Percentiles rank a stretch among this genome's conserved stretches.
phyloP scores from a whole-genome alignment of 257 asterid species.

The Primulina eburnea region DNA sequence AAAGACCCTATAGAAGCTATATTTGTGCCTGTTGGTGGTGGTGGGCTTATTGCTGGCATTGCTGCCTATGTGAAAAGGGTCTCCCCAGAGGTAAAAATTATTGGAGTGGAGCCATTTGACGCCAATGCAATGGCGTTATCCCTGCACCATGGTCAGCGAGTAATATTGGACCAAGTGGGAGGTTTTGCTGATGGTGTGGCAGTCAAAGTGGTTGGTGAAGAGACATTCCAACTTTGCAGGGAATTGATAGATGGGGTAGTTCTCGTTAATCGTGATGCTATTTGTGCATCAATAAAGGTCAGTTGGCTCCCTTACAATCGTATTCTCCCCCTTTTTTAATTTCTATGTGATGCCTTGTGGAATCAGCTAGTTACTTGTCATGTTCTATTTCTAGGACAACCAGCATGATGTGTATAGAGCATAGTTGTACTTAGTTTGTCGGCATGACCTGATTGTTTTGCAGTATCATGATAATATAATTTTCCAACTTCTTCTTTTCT shows the following conservation, averaged over 20 bases:
- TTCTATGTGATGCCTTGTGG: constrained; percentile 14
- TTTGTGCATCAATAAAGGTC: constrained; percentile 98
- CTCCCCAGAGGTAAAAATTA: constrained; percentile 74
- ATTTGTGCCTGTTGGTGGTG: constrained; percentile 97
- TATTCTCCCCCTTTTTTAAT: not conserved
- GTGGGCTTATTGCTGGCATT: constrained; percentile 96
- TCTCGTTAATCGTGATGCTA: constrained; percentile 89
- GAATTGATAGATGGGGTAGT: constrained; percentile 87
- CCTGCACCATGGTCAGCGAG: constrained; percentile 69
- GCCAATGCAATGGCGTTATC: constrained; percentile 97
- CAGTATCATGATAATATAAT: not conserved
- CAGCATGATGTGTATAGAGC: not conserved
- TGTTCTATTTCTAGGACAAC: constrained; percentile 5
- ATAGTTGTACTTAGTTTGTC: no score
- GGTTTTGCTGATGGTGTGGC: constrained; percentile 99
- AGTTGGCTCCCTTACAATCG: not conserved
- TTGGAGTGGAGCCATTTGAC: constrained; percentile 92
- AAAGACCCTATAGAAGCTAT: constrained; percentile 69
- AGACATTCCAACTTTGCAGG: constrained; percentile 71
- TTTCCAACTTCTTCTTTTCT: constrained; percentile 8
- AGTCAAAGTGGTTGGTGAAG: constrained; percentile 91
- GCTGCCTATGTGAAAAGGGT: constrained; percentile 95
- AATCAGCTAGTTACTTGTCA: constrained; percentile 11
- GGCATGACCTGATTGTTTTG: no score
- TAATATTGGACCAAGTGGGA: constrained; percentile 83